Percentiles rank a stretch among this genome's conserved stretches.
Evolutionary conservation across 345 rosid genomes (phyloP).

Genomic region (Psidium guajava): DNA sequence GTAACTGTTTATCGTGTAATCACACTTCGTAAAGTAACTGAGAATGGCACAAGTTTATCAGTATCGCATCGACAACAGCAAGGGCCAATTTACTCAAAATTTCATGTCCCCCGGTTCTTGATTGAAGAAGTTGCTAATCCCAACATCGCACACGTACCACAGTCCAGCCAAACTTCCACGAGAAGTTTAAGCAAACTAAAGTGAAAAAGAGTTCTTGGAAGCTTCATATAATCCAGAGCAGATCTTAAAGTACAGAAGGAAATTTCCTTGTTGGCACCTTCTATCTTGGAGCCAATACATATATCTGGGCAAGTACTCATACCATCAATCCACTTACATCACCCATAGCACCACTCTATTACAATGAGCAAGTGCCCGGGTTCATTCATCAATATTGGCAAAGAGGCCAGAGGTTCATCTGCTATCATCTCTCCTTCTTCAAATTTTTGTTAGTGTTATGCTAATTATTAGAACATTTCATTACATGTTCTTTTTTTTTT

Average conservation of each 20-base stretch:
- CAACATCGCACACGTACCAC: not conserved
- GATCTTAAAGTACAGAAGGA: conserved; percentile 12
- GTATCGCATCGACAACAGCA: not conserved
- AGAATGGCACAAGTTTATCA: not conserved
- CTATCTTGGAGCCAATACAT: not conserved
- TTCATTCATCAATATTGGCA: conserved; percentile 32
- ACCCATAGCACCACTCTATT: not conserved
- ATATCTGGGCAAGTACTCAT: not conserved
- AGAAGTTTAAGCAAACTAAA: not conserved
- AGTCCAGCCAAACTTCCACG: not conserved
- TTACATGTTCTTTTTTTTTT: not conserved
- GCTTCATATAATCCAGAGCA: conserved; percentile 12
- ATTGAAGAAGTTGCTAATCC: not conserved
- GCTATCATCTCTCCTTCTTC: not conserved
- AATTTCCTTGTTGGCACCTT: conserved; percentile 26
- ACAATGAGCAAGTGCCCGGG: conserved; percentile 29
- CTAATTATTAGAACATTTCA: not conserved
- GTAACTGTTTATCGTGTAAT: not conserved
- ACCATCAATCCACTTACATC: not conserved
- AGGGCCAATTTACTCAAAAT: not conserved
- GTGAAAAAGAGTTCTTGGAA: conserved; percentile 19
- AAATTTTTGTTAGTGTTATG: not conserved
- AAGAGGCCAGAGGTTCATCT: conserved; percentile 31
- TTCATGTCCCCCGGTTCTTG: not conserved
- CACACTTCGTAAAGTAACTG: not conserved